phyloP scores from a whole-genome alignment of 352 stramenopile species.

The Globisporangium sylvaticum region DNA sequence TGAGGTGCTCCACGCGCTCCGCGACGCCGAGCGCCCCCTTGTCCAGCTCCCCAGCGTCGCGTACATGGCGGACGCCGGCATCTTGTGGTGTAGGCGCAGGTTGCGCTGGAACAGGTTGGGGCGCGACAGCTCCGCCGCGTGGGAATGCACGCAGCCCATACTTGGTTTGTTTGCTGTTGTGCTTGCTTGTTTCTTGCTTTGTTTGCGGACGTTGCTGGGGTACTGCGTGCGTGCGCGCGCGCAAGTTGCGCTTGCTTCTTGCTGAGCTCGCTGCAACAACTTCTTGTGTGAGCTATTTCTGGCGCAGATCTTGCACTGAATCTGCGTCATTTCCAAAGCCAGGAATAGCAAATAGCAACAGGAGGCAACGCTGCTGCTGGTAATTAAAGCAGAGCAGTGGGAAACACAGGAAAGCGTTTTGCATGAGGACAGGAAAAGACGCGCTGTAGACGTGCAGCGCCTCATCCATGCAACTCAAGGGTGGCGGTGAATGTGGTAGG shows the following conservation, averaged over 20 bases:
- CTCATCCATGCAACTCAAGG: too few relatives aligned
- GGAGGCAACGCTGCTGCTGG: too few relatives aligned
- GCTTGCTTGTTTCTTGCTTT: neutral
- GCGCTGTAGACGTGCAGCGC: too few relatives aligned
- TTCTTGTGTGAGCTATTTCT: neutral
- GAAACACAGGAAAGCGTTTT: too few relatives aligned
- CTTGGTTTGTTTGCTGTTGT: neutral
- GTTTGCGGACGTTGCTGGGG: neutral
- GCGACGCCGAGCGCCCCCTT: conserved; percentile 73
- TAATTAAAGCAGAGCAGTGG: too few relatives aligned
- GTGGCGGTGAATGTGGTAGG: too few relatives aligned
- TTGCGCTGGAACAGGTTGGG: conserved; percentile 81
- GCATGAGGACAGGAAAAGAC: too few relatives aligned
- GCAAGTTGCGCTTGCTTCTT: neutral
- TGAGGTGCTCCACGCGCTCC: conserved; percentile 66
- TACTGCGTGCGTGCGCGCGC: neutral
- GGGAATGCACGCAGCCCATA: conserved; percentile 71
- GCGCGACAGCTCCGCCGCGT: conserved; percentile 28
- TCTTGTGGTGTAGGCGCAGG: conserved; percentile 70
- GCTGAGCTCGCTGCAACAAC: neutral
- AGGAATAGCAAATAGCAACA: neutral
- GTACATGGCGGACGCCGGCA: conserved; percentile 43
- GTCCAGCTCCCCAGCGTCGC: conserved; percentile 44
- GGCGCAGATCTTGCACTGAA: neutral
- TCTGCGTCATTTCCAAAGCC: neutral